phyloP scores from a whole-genome alignment of 352 stramenopile species.

The Pythium insidiosum region DNA sequence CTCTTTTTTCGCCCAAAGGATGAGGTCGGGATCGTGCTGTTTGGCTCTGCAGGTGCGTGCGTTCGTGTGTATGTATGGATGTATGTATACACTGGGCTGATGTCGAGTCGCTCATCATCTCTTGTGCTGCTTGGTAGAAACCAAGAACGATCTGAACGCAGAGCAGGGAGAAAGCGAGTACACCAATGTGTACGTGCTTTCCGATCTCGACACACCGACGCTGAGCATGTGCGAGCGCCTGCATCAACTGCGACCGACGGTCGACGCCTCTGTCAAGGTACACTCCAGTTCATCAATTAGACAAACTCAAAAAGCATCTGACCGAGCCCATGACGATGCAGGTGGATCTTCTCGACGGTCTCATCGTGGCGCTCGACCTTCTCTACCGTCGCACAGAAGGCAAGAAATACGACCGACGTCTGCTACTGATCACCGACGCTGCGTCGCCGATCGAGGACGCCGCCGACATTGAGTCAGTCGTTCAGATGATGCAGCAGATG shows the following conservation, averaged over 20 bases:
- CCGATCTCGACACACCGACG: conserved; percentile 50
- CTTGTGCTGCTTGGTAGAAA: conserved; percentile 35
- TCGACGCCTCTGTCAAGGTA: conserved; percentile 20
- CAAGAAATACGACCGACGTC: conserved; percentile 72
- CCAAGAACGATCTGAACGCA: conserved; percentile 73
- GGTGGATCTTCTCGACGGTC: conserved; percentile 67
- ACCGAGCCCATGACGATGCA: too few relatives aligned
- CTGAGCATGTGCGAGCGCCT: conserved; percentile 54
- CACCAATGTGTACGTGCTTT: conserved; percentile 51
- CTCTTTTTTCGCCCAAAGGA: conserved; percentile 78
- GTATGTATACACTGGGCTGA: background rate
- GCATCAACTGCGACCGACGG: conserved; percentile 22
- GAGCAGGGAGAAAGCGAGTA: conserved; percentile 55
- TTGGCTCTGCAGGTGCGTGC: conserved; percentile 56
- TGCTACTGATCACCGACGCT: conserved; percentile 76
- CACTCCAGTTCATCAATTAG: too few relatives aligned
- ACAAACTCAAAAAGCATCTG: background rate
- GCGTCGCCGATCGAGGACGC: conserved; percentile 48
- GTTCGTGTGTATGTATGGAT: too few relatives aligned
- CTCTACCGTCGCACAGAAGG: conserved; percentile 61
- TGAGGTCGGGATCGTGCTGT: conserved; percentile 71
- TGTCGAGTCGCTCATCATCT: background rate
- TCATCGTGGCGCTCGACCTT: conserved; percentile 79
- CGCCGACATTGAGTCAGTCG: conserved; percentile 53
- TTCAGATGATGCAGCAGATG: conserved; percentile 72